A percentile compares a stretch with the other conserved stretches of the same genome.
Evolutionary conservation across 2,329 filamentous ascomycete species (phyloP).

Genomic region (Thermochaetoides dissita): DNA sequence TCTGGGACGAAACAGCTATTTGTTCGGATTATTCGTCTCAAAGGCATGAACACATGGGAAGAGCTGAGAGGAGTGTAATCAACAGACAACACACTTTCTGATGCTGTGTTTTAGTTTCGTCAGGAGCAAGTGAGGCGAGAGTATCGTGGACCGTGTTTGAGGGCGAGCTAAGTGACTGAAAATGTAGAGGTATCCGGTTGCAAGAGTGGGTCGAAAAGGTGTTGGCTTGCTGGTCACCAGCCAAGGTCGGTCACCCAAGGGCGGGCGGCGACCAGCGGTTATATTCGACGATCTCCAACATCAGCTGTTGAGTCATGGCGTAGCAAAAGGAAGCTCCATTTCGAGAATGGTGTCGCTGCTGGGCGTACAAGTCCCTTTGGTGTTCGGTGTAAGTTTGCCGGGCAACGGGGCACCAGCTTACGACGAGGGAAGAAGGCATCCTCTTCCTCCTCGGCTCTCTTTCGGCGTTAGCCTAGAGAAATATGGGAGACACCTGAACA

Average conservation of each 20-base stretch:
- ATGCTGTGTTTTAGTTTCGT: no score
- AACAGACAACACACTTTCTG: no score
- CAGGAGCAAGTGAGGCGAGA: no score
- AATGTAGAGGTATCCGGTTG: slow-evolving; percentile 5
- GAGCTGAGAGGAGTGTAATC: neutral
- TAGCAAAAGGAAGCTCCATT: no score
- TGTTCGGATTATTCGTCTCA: slow-evolving; percentile 14
- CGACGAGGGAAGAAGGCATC: no score
- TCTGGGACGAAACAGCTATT: slow-evolving; percentile 20
- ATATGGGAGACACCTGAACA: no score
- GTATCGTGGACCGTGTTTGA: slow-evolving; percentile 9
- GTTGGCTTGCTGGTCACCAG: slow-evolving; percentile 1
- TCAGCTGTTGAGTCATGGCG: no score
- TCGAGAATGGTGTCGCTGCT: no score
- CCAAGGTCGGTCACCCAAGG: slow-evolving; percentile 7
- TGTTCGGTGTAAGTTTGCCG: no score
- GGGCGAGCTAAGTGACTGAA: slow-evolving; percentile 8
- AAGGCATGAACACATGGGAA: slow-evolving; percentile 21
- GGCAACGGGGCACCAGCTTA: no score
- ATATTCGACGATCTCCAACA: slow-evolving; percentile 3
- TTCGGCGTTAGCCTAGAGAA: neutral
- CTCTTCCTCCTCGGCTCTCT: no score
- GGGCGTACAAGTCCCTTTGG: no score
- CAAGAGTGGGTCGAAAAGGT: slow-evolving; percentile 2
- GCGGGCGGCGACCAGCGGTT: slow-evolving; percentile 6